These are phyloP conservation scores for Kodamaea sp. DNA, from an alignment of 1,139 yeast genomes.

Conservation along the genomic window DNA sequence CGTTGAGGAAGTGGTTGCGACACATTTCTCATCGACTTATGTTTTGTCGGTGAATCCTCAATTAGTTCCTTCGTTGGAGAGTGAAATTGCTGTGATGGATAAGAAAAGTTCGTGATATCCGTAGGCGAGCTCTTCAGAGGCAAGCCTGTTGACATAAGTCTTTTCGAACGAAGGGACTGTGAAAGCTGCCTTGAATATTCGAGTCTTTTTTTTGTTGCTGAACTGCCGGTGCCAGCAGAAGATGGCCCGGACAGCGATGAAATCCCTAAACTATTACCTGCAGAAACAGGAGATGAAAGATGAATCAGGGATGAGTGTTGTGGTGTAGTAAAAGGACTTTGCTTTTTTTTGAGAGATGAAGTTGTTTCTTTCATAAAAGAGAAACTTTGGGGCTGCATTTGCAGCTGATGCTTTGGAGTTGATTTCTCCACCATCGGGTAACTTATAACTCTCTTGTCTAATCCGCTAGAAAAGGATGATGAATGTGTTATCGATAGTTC, in stretches of 20 bases:
- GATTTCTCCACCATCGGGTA: neutral
- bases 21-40: conserved; percentile 4
- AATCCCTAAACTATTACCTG: neutral
- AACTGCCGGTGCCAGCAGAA: conserved; percentile 1
- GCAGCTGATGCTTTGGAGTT: conserved; percentile 6
- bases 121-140: conserved; percentile 10
- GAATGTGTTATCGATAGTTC: too few species aligned
- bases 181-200: conserved; percentile 18
- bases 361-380: conserved; percentile 40
- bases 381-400: conserved; percentile 15
- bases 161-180: conserved; percentile 15
- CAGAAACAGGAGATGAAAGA: neutral
- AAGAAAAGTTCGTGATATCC: conserved; percentile 18
- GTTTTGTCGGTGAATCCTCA: conserved; percentile 11
- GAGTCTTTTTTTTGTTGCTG: conserved; percentile 17
- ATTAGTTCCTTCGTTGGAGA: neutral
- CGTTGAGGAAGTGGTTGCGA: conserved; percentile 11
- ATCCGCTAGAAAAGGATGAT: too few species aligned
- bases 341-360: conserved; percentile 31
- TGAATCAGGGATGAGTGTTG: conserved; percentile 1
- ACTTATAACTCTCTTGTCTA: too few species aligned
- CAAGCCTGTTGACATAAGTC: conserved; percentile 12
- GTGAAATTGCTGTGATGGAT: conserved; percentile 2
- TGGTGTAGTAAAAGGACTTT: conserved; percentile 10
- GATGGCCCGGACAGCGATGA: neutral